Evolutionary conservation across 768 basidiomycete genomes (phyloP), one percentile per base, ranked within the genome.

Genomic region (Mrakia gelida): DNA sequence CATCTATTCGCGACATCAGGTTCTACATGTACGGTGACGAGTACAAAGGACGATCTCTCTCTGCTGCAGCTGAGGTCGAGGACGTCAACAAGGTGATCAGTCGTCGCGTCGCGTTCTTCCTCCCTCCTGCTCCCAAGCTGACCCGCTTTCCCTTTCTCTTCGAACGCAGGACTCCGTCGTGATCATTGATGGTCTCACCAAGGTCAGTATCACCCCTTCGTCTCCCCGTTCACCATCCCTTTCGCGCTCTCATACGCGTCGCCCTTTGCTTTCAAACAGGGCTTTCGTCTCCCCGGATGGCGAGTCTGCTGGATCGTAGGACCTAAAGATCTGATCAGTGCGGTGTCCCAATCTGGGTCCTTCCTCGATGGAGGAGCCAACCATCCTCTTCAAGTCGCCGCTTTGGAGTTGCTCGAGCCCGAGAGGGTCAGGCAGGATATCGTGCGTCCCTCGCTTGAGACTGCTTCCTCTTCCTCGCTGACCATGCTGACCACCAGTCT

Each of bases 321-420:
- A 0, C 95, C 95, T 23, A 94, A 92, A 85, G 92, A 92, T 83
- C 83, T 97, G 65, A 87, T 97, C 80, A 90, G 91, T 11, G 95
- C 95, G 0, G 88, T 98, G 61, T 93, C 92, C n/a, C 95, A 98
- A 82, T 92, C 92, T 32, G 92, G 91, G 86, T 94, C 92, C 13
- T 97, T 94, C 89, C 86, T 98, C 76, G 95, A 98, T 81, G 95
- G 95, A 26, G 95, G 95, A 76, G 93, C 93, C 5, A 94, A 93
- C 82, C 94, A 95, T 84, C 92, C 93, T 13, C 86, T 96, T 81
- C 95, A 98, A 83, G 88, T 94, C 65, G 95, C 94, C 18, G 94
- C 95, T 0, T 87, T 98, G 79, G 89, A 92, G 5, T 88, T 98
- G 54, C 86, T 98, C 43, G 90, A 95, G 32, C 92, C 91, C 1